Conservation (phyloP, 441 rosid species). For the Iberis amara region DNA sequence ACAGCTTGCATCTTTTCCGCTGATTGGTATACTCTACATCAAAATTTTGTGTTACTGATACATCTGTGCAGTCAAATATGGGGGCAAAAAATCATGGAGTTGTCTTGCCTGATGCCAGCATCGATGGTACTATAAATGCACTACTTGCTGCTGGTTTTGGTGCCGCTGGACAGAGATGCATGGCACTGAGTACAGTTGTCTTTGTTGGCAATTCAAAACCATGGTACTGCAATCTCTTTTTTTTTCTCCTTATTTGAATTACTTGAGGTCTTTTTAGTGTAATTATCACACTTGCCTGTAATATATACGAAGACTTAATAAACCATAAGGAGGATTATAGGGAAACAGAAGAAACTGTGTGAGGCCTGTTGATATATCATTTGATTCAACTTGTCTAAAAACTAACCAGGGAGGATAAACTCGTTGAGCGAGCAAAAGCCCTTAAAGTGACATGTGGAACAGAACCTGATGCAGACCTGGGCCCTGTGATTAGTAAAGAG, state of each 20-base stretch:
- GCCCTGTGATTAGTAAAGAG: constrained; percentile 86
- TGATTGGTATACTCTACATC: background rate
- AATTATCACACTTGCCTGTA: background rate
- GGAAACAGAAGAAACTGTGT: constrained; percentile 4
- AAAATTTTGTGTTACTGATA: background rate
- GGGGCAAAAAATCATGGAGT: constrained; percentile 95
- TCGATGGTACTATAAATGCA: constrained; percentile 74
- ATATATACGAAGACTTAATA: too few species aligned
- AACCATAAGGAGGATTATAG: too few species aligned
- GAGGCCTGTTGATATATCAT: background rate
- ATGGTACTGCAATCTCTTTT: constrained; percentile 47
- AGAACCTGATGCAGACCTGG: constrained; percentile 78
- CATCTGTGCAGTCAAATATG: constrained; percentile 69
- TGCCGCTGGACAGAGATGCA: constrained; percentile 98
- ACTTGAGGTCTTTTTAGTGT: background rate
- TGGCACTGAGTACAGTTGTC: constrained; percentile 90
- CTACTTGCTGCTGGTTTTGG: constrained; percentile 95
- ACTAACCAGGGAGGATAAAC: constrained; percentile 63
- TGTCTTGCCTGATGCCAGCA: constrained; percentile 74
- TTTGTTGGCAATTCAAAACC: constrained; percentile 70
- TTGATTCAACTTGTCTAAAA: constrained; percentile 3
- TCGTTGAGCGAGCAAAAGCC: constrained; percentile 65
- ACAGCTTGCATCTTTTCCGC: constrained; percentile 12
- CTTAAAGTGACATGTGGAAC: constrained; percentile 82
- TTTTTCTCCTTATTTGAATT: background rate